These are phyloP conservation scores for Cryptococcus neoformans DNA, from an alignment of 1,284 basidiomycete species.

Conservation along the genomic window DNA sequence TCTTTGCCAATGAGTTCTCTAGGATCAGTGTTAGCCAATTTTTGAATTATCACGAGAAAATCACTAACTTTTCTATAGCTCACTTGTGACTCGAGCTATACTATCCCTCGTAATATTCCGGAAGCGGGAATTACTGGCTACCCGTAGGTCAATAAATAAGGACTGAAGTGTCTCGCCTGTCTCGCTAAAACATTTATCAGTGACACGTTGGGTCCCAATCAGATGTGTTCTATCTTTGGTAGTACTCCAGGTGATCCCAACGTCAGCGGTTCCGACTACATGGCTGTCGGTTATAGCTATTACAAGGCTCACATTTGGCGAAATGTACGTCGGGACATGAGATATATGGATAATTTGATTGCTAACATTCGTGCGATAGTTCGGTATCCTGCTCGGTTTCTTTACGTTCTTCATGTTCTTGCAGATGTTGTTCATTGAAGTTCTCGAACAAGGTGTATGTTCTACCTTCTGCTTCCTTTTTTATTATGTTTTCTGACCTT, in stretches of 20 bases:
- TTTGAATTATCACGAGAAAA: conserved; percentile 3
- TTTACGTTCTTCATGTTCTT: conserved; percentile 61
- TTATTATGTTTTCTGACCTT: background rate
- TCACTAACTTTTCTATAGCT: conserved; percentile 48
- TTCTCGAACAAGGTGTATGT: conserved; percentile 36
- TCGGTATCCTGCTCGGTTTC: conserved; percentile 55
- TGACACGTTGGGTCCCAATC: conserved; percentile 46
- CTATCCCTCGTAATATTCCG: conserved; percentile 66
- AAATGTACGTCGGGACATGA: conserved; percentile 22
- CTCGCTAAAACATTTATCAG: background rate
- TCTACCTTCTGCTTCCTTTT: background rate
- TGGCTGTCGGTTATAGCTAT: conserved; percentile 45
- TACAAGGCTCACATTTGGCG: conserved; percentile 43
- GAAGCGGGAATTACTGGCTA: conserved; percentile 59
- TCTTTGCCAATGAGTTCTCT: conserved; percentile 81
- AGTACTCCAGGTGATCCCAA: conserved; percentile 31
- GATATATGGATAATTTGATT: background rate
- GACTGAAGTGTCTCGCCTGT: background rate
- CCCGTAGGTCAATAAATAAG: conserved; percentile 54
- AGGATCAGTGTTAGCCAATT: conserved; percentile 56
- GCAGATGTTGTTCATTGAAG: conserved; percentile 47
- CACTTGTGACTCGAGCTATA: conserved; percentile 63
- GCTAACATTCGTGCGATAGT: conserved; percentile 14
- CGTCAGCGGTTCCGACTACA: conserved; percentile 48
- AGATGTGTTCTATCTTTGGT: conserved; percentile 48